phyloP scores from a whole-genome alignment of 805 yeast species.

The Blastobotrys robertii region DNA sequence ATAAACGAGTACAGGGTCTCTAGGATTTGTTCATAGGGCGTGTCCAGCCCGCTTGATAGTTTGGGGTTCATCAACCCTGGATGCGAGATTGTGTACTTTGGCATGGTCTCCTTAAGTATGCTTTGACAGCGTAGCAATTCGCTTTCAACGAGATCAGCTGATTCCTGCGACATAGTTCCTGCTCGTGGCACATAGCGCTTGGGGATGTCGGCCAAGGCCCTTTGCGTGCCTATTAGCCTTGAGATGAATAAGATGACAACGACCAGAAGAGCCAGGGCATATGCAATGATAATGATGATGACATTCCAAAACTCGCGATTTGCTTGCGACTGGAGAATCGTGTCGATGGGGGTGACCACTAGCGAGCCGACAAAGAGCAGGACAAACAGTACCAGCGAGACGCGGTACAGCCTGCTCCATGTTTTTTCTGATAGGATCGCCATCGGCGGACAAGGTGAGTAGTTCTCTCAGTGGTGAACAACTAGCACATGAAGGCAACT shows the following conservation, averaged over 20 bases:
- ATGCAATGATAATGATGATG: slow-evolving; percentile 66
- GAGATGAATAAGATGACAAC: slow-evolving; percentile 44
- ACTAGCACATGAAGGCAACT: no score
- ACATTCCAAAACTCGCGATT: slow-evolving; percentile 66
- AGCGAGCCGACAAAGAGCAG: slow-evolving; percentile 42
- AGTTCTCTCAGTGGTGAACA: no score
- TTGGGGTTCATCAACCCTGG: slow-evolving; percentile 44
- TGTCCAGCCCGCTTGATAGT: slow-evolving; percentile 16
- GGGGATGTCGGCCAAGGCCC: slow-evolving; percentile 67
- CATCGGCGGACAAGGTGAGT: background rate
- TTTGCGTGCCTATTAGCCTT: slow-evolving; percentile 49
- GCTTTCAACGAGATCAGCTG: slow-evolving; percentile 31
- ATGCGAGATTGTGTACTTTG: slow-evolving; percentile 36
- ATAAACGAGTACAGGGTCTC: slow-evolving; percentile 24
- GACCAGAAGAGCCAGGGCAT: slow-evolving; percentile 48
- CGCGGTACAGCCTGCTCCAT: slow-evolving; percentile 17
- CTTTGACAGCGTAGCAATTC: slow-evolving; percentile 36
- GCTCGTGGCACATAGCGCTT: slow-evolving; percentile 60
- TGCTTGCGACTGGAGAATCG: slow-evolving; percentile 53
- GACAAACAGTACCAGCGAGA: slow-evolving; percentile 23
- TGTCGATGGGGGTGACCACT: slow-evolving; percentile 71
- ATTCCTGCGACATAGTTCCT: slow-evolving; percentile 46
- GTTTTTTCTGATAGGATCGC: slow-evolving; percentile 2
- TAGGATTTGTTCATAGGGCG: slow-evolving; percentile 21
- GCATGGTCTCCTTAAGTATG: slow-evolving; percentile 33